Evolutionary conservation across 2,329 filamentous ascomycete genomes (phyloP).

Genomic region (Gyromitra esculenta): DNA sequence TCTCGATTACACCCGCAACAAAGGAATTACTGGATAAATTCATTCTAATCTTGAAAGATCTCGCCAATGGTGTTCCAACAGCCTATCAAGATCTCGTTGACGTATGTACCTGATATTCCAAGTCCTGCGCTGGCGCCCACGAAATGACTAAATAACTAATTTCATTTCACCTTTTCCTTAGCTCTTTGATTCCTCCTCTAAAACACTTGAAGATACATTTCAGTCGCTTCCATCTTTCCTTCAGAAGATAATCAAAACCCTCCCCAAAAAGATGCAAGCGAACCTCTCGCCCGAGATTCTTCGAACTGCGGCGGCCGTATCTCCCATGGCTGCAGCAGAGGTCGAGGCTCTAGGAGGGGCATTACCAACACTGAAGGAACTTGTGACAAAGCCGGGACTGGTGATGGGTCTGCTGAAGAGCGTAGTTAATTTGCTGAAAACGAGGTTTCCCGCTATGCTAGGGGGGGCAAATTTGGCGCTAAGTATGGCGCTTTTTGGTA

Average conservation of each 20-base stretch:
- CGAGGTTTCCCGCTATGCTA: conserved; percentile 88
- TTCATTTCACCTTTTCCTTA: conserved; percentile 61
- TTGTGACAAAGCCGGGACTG: conserved; percentile 87
- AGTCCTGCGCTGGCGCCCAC: neutral
- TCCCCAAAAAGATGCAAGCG: conserved; percentile 55
- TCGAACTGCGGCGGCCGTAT: conserved; percentile 49
- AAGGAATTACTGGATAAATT: conserved; percentile 83
- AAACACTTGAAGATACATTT: conserved; percentile 59
- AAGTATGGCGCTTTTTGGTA: conserved; percentile 87
- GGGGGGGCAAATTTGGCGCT: conserved; percentile 86
- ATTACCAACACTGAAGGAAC: conserved; percentile 76
- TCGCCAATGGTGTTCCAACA: conserved; percentile 90
- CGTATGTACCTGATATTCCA: conserved; percentile 62
- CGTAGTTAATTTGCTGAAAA: conserved; percentile 88
- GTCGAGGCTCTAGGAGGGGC: conserved; percentile 66
- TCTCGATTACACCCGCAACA: conserved; percentile 84
- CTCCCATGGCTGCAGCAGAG: conserved; percentile 53
- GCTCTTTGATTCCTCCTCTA: conserved; percentile 72
- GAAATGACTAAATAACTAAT: conserved; percentile 17
- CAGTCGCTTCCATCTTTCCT: conserved; percentile 56
- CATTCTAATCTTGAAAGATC: conserved; percentile 88
- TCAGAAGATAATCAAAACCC: conserved; percentile 56
- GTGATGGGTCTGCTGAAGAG: conserved; percentile 84
- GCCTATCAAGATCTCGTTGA: conserved; percentile 85
- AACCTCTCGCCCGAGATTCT: conserved; percentile 51